Conservation (phyloP, 371 early-diverging fungal species). For the Lichtheimia ornata region DNA sequence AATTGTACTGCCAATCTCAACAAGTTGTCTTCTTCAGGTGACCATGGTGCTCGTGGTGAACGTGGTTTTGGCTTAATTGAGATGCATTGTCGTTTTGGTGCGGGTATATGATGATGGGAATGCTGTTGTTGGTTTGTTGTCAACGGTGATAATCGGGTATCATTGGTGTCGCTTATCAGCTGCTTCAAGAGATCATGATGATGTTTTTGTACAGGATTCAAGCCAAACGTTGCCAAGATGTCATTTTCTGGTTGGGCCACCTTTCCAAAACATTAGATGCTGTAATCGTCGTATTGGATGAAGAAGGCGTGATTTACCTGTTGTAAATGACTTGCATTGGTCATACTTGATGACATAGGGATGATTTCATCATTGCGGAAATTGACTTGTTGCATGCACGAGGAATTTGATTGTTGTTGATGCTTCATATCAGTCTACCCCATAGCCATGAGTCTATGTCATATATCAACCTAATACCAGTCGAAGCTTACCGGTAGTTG, state of each 20-base stretch:
- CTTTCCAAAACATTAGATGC: neutral
- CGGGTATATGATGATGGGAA: slow-evolving; percentile 3
- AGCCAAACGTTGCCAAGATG: neutral
- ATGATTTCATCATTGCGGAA: neutral
- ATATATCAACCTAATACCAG: neutral
- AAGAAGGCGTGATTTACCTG: too few species aligned
- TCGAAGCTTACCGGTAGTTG: slow-evolving; percentile 4
- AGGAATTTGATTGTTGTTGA: slow-evolving; percentile 1
- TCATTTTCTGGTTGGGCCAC: neutral
- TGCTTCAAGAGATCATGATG: too few species aligned
- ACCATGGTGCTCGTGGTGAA: slow-evolving; percentile 62
- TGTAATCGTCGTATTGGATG: too few species aligned
- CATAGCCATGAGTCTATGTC: neutral
- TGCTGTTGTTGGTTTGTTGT: slow-evolving; percentile 1
- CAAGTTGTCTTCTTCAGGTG: slow-evolving; percentile 69
- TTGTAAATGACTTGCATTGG: neutral
- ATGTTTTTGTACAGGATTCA: too few species aligned
- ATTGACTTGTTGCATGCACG: neutral
- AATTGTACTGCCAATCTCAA: slow-evolving; percentile 70
- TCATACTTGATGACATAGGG: neutral
- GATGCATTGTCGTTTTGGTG: slow-evolving; percentile 7
- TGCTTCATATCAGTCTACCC: neutral
- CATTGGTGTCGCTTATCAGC: too few species aligned
- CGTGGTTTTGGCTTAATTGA: slow-evolving; percentile 8
- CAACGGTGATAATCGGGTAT: neutral